Base-by-base conservation (phyloP, 2,329 filamentous ascomycete species). In the Hypoxylon sp. region DNA sequence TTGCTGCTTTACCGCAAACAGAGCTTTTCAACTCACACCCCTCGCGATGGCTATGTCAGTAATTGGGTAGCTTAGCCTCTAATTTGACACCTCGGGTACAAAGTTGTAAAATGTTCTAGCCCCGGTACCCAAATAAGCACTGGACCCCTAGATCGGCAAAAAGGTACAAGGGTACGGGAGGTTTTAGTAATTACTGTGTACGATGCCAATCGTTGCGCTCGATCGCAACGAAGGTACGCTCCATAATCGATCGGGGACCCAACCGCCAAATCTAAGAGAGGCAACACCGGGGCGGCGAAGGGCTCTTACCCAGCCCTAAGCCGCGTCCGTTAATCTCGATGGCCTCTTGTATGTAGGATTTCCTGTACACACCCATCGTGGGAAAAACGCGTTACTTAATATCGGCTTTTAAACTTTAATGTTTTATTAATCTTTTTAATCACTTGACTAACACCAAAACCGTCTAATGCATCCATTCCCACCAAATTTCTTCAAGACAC, bases 121-220 rank as follows among this genome's bases (percentile, higher is more conserved):
- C 41, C 49, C 25, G 21, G 56, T 45, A 41, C 56, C 23, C 25
- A 61, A 55, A 53, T 55, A 55, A 45, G 56, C 50, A 34, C 36
- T 51, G 50, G 62, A 65, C 62, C 62, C 62, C 51, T 65, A 60
- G 62, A 65, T 65, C 62, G 62, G 56, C 62, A 58, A 25, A 53
- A 25, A 65, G 62, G 45, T 64, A 64, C 61, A 38, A 49, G 6
- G 38, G 32, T 52, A 36, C 21, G 10, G 23, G 14, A 49, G 11
- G 13, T 14, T 49, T 7, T 14, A 25, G 45, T 11, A 49, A 3
- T n/a, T 7, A 28, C 48, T 64, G 61, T 64, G 41, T n/a, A n/a
- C 61, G 61, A 64, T 64, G 55, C 49, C 32, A 64, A 51, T 57
- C 48, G 61, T 64, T 64, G 52, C 55, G 50, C 28, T 59, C 61